Conservation (phyloP, 441 rosid species). For the Metrosideros polymorpha region DNA sequence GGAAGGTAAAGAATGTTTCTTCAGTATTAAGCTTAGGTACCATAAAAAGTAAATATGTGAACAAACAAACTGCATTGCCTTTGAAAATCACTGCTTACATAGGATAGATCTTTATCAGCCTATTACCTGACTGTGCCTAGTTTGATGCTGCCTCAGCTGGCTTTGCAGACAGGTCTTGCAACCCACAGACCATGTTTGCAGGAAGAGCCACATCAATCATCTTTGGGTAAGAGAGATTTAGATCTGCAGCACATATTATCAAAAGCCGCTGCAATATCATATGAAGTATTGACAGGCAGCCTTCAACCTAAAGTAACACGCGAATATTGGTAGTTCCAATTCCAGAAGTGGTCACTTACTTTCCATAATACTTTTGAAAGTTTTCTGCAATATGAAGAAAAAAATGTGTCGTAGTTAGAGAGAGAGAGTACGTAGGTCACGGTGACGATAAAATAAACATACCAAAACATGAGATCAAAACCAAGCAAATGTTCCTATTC, state of each 20-base stretch:
- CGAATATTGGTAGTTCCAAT: background rate
- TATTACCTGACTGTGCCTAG: background rate
- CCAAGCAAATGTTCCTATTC: background rate
- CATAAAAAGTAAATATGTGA: background rate
- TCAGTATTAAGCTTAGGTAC: background rate
- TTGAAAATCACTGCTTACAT: background rate
- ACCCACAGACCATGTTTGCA: conserved; percentile 79
- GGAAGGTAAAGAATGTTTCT: background rate
- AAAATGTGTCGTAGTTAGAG: background rate
- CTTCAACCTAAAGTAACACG: background rate
- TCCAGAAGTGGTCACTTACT: background rate
- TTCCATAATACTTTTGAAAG: background rate
- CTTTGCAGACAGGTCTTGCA: conserved; percentile 53
- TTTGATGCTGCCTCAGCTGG: conserved; percentile 13
- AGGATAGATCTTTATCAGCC: background rate
- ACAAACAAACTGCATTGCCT: background rate
- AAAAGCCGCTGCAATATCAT: background rate
- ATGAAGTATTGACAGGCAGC: background rate
- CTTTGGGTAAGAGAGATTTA: conserved; percentile 78
- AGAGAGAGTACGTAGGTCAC: background rate
- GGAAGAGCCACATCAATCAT: conserved; percentile 87
- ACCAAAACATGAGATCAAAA: background rate
- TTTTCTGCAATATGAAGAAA: background rate
- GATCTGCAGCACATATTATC: conserved; percentile 30
- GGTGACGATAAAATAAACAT: background rate